phyloP scores from a whole-genome alignment of 2,329 filamentous ascomycete genomes.

The Alternaria brassicae region DNA sequence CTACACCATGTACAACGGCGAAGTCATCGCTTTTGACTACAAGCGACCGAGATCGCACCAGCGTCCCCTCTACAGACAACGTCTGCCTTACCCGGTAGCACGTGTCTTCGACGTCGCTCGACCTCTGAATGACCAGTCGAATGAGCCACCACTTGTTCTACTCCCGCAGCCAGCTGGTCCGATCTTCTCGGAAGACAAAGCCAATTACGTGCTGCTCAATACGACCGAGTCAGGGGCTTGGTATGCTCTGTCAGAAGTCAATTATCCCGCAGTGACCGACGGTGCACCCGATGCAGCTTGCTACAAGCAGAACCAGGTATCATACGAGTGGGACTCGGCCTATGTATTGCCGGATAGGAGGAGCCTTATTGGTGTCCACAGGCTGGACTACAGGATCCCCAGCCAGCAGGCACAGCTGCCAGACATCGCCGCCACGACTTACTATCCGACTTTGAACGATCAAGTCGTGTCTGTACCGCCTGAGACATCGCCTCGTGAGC shows the following conservation, averaged over 20 bases:
- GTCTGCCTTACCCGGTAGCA: constrained; percentile 78
- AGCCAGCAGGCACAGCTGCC: constrained; percentile 27
- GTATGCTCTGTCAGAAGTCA: constrained; percentile 89
- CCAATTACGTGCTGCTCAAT: constrained; percentile 75
- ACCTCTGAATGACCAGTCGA: constrained; percentile 69
- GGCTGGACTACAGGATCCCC: constrained; percentile 39
- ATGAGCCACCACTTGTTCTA: constrained; percentile 78
- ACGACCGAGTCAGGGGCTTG: constrained; percentile 85
- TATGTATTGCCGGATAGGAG: constrained; percentile 41
- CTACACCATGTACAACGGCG: constrained; percentile 84
- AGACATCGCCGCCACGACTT: constrained; percentile 38
- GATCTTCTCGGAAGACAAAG: constrained; percentile 50
- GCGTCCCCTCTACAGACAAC: constrained; percentile 56
- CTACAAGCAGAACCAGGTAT: constrained; percentile 53
- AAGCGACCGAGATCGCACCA: constrained; percentile 52
- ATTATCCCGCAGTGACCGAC: constrained; percentile 84
- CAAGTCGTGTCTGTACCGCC: constrained; percentile 32
- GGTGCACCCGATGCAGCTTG: constrained; percentile 66
- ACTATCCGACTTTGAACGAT: constrained; percentile 28
- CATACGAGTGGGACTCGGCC: constrained; percentile 35
- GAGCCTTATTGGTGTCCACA: constrained; percentile 52
- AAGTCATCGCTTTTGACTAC: constrained; percentile 80
- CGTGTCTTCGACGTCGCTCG: constrained; percentile 88
- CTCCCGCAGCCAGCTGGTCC: constrained; percentile 84
- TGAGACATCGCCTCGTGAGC: constrained; percentile 28